Percentiles rank a stretch among this genome's conserved stretches.
Conservation (phyloP, 2,329 filamentous ascomycete species). For the Fusarium sp. region DNA sequence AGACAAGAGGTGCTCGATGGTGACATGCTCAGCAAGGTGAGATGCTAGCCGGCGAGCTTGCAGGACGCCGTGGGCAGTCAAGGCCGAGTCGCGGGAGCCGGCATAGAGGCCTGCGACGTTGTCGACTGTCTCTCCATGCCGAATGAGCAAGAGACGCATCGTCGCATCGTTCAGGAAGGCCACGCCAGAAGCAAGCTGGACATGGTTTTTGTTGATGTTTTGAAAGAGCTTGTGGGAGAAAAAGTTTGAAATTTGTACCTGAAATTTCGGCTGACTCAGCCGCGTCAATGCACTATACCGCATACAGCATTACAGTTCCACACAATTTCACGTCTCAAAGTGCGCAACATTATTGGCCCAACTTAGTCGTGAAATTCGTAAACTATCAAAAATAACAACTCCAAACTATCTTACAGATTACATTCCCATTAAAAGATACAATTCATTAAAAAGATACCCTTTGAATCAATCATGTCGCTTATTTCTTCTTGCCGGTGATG, state of each 20-base stretch:
- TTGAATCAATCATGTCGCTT: conserved; percentile 12
- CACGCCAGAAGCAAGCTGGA: conserved; percentile 33
- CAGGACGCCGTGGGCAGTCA: conserved; percentile 84
- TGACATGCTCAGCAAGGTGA: conserved; percentile 61
- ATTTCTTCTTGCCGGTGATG: conserved; percentile 54
- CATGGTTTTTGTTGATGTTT: conserved; percentile 35
- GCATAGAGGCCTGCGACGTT: conserved; percentile 85
- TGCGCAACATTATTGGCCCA: conserved; percentile 19
- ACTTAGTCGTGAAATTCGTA: conserved; percentile 29
- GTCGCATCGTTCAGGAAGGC: conserved; percentile 35
- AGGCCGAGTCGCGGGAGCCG: conserved; percentile 79
- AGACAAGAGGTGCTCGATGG: conserved; percentile 75
- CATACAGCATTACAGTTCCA: neutral
- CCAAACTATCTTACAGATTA: conserved; percentile 20
- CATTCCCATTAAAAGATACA: conserved; percentile 9
- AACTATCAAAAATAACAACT: conserved; percentile 26
- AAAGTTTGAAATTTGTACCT: conserved; percentile 40
- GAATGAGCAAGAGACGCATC: conserved; percentile 75
- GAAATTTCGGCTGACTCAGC: conserved; percentile 32
- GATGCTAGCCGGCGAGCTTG: conserved; percentile 79
- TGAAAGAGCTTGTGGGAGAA: neutral
- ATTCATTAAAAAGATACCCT: conserved; percentile 15
- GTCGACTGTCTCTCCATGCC: conserved; percentile 91
- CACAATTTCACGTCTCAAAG: conserved; percentile 1
- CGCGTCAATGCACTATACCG: neutral